phyloP scores from a whole-genome alignment of 2,329 filamentous ascomycete species.

The Clarireedia homoeocarpa region DNA sequence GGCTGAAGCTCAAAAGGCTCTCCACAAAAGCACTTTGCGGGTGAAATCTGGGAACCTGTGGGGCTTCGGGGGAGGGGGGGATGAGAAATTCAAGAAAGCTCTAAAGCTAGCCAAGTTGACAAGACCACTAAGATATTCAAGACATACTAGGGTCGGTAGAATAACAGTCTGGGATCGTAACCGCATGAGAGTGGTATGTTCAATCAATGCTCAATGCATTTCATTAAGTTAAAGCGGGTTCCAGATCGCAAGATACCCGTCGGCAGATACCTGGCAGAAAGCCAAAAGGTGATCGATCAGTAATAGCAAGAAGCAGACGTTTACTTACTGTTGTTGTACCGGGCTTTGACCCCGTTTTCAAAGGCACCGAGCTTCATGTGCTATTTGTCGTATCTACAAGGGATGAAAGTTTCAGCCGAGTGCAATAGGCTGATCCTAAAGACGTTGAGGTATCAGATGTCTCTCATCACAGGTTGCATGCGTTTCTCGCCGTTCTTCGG shows the following conservation, averaged over 20 bases:
- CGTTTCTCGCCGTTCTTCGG: too few relatives aligned
- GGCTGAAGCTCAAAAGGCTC: too few relatives aligned
- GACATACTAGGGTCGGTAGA: too few relatives aligned
- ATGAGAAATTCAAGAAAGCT: not conserved
- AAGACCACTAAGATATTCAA: not conserved
- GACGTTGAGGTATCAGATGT: too few relatives aligned
- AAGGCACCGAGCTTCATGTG: too few relatives aligned
- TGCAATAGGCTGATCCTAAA: too few relatives aligned
- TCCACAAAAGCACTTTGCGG: too few relatives aligned
- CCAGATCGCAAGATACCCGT: slow-evolving; percentile 3
- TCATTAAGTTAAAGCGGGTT: slow-evolving; percentile 1
- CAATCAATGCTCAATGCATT: slow-evolving; percentile 4
- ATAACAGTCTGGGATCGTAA: not conserved
- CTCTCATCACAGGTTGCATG: too few relatives aligned
- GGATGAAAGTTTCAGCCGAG: too few relatives aligned
- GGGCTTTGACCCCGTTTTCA: not conserved
- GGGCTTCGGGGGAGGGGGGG: slow-evolving; percentile 2
- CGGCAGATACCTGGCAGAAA: not conserved
- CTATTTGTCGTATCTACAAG: too few relatives aligned
- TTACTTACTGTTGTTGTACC: not conserved
- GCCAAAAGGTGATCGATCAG: not conserved
- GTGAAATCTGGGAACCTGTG: not conserved
- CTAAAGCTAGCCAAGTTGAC: not conserved
- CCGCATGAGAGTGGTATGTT: slow-evolving; percentile 3
- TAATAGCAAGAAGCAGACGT: not conserved